Conservation (phyloP, 352 stramenopile genomes). For the Phytophthora colocasiae region DNA sequence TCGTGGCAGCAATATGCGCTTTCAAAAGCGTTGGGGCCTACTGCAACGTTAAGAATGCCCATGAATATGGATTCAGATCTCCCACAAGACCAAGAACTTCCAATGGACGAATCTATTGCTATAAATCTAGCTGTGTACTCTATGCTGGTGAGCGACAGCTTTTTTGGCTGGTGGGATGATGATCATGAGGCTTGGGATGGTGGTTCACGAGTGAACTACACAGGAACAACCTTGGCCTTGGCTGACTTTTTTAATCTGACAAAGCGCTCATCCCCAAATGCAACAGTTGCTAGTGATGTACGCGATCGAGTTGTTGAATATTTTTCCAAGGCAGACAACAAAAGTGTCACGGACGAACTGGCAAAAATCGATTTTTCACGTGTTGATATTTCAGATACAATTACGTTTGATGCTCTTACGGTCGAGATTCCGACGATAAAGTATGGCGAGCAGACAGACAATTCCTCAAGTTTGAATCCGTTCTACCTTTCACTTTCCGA, state of each 20-base stretch:
- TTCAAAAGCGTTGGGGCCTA: slow-evolving; percentile 6
- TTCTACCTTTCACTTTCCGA: background rate
- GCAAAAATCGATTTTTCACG: slow-evolving; percentile 19
- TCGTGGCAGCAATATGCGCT: slow-evolving; percentile 14
- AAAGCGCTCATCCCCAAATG: background rate
- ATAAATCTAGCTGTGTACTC: slow-evolving; percentile 16
- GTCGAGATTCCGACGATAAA: slow-evolving; percentile 17
- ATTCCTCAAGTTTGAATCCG: slow-evolving; percentile 9
- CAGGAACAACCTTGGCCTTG: background rate
- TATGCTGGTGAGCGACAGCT: slow-evolving; percentile 7
- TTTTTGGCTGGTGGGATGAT: slow-evolving; percentile 13
- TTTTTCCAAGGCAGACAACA: slow-evolving; percentile 9
- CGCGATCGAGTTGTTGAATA: slow-evolving; percentile 5
- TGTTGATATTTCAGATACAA: slow-evolving; percentile 3
- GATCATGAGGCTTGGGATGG: background rate
- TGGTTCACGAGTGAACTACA: background rate
- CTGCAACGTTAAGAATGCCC: slow-evolving; percentile 3
- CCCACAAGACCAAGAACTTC: background rate
- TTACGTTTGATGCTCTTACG: slow-evolving; percentile 14
- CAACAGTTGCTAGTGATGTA: background rate
- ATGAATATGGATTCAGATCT: slow-evolving; percentile 3
- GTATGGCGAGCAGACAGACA: slow-evolving; percentile 6
- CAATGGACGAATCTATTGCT: slow-evolving; percentile 8
- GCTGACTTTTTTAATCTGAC: slow-evolving; percentile 14
- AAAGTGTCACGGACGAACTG: slow-evolving; percentile 9